phyloP scores from a whole-genome alignment of 2,329 filamentous ascomycete genomes.

The Sporothrix pallida region DNA sequence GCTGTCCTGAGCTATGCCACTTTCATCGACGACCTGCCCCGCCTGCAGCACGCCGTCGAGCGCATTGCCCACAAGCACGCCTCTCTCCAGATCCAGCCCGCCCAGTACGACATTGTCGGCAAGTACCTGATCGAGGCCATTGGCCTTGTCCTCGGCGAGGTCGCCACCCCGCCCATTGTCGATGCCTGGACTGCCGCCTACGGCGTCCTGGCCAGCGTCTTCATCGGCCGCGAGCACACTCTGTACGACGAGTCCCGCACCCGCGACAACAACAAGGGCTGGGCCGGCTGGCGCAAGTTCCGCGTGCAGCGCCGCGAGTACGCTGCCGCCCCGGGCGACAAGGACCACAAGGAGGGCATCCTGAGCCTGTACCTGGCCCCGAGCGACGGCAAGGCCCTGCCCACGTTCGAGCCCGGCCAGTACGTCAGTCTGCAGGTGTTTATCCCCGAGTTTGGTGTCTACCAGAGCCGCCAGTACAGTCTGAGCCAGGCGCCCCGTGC shows the following conservation, averaged over 20 bases:
- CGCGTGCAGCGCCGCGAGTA: slow-evolving; percentile 62
- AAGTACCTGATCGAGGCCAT: slow-evolving; percentile 71
- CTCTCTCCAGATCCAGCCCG: slow-evolving; percentile 70
- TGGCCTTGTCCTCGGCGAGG: slow-evolving; percentile 68
- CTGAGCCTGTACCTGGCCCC: slow-evolving; percentile 74
- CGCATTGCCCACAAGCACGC: slow-evolving; percentile 79
- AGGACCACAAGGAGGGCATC: slow-evolving; percentile 54
- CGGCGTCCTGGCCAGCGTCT: slow-evolving; percentile 70
- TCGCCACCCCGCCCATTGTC: slow-evolving; percentile 68
- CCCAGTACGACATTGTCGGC: slow-evolving; percentile 74
- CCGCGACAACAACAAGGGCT: slow-evolving; percentile 46
- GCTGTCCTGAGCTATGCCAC: slow-evolving; percentile 74
- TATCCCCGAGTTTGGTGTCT: slow-evolving; percentile 65
- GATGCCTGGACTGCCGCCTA: slow-evolving; percentile 77
- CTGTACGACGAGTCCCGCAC: slow-evolving; percentile 57
- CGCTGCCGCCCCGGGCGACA: slow-evolving; percentile 56
- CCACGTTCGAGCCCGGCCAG: slow-evolving; percentile 71
- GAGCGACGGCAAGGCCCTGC: slow-evolving; percentile 62
- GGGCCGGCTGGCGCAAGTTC: slow-evolving; percentile 59
- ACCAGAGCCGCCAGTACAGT: slow-evolving; percentile 77
- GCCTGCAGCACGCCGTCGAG: slow-evolving; percentile 62
- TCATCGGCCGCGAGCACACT: slow-evolving; percentile 67
- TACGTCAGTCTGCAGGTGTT: slow-evolving; percentile 71
- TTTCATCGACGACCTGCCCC: slow-evolving; percentile 72
- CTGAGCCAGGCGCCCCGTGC: slow-evolving; percentile 63